Conservation (phyloP, 148 eudicot genomes). For the Fallopia convolvulus region DNA sequence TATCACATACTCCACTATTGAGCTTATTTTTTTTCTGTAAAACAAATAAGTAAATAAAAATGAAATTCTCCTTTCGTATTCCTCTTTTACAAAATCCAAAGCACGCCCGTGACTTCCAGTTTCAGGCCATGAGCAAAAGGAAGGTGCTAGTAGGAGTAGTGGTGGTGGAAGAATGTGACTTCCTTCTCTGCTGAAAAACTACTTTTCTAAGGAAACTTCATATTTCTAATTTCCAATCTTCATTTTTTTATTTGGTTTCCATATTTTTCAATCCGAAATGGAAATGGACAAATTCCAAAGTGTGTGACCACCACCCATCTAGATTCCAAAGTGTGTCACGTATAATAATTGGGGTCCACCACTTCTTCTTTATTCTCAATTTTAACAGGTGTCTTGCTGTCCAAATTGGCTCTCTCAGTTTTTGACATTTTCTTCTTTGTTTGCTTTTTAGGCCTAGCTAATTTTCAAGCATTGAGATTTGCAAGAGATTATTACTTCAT, state of each 20-base stretch:
- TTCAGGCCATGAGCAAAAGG: constrained; percentile 19
- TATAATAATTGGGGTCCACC: background rate
- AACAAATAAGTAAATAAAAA: background rate
- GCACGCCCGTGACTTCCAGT: constrained; percentile 36
- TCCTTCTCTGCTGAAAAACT: constrained; percentile 11
- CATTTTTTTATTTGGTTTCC: background rate
- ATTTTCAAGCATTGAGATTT: background rate
- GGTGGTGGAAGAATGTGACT: constrained; percentile 19
- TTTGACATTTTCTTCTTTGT: background rate
- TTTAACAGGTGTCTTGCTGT: background rate
- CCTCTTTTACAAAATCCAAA: constrained; percentile 19
- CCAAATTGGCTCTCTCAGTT: background rate
- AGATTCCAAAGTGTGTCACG: background rate
- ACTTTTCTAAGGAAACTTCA: constrained; percentile 9
- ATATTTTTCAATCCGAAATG: background rate
- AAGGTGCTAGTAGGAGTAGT: background rate
- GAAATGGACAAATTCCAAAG: background rate
- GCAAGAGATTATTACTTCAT: background rate
- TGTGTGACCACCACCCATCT: background rate
- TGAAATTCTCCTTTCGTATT: background rate
- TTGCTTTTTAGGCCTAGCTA: background rate
- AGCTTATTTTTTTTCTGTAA: background rate
- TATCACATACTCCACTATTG: background rate
- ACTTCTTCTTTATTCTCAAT: background rate
- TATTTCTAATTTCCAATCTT: background rate